Base-by-base conservation (phyloP, 306 rosid species). In the Sicyos baderoa region DNA sequence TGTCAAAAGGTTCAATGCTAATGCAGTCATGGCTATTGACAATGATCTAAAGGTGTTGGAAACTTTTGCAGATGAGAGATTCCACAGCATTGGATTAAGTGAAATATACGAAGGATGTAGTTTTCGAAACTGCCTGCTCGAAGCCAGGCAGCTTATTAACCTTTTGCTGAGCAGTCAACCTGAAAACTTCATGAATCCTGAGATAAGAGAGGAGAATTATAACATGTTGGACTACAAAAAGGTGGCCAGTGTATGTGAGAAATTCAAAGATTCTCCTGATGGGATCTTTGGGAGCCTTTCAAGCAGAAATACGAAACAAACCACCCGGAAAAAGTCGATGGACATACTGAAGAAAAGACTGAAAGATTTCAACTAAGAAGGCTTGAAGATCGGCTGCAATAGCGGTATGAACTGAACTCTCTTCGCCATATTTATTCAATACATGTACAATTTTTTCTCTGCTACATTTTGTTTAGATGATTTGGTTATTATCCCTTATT, bases 161-260 rank as follows among this genome's bases (percentile, higher is more conserved):
- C 98, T 92, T 79, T 68, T 92, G 80, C 68, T 81, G 58, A 89
- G 98, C 77, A 86, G 89, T 72, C 98, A 89, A 64, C 96, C 98
- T 13, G 98, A 92, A 84, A 92, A 82, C 77, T 92, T 92, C 88
- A 84, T 89, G 95, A 89, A 92, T 83, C 93, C 98, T 68, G 98
- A 89, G 40, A 92, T 92, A 69, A 82, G 98, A 70, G 78, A 87
- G 89, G 86, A 76, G 71, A 87, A 87, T 61, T 89, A 92, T 81
- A 79, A 75, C 64, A 78, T 87, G 47, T 76, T 92, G 83, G 98
- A 92, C 79, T 81, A 89, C 59, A 92, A 84, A 81, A 92, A 75
- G 81, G 91, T 92, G 58, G 87, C 86, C 62, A 68, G 23, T 19
- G 82, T 92, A 70, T 86, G 95, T 48, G 98, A 92, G 29, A 92